Conservation (phyloP, 2,329 filamentous ascomycete species). For the Ophiosphaerella narmari region DNA sequence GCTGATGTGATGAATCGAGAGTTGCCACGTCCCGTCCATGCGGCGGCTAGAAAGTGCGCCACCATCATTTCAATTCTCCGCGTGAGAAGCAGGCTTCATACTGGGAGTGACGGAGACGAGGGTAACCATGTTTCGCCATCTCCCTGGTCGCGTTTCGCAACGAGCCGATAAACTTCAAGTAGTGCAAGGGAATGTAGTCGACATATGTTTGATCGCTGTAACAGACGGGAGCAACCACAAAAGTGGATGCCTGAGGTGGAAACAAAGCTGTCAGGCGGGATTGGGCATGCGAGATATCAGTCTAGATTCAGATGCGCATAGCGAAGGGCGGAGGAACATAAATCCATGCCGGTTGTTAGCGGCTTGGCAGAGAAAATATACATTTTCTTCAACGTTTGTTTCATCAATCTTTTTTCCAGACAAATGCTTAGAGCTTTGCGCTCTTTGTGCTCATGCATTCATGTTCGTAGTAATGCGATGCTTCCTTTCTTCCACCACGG, state of each 20-base stretch:
- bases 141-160: conserved; percentile 25
- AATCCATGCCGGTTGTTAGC: conserved; percentile 3
- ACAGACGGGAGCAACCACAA: not conserved
- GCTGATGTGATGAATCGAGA: no score
- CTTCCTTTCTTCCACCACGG: no score
- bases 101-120: conserved; percentile 3
- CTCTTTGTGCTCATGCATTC: no score
- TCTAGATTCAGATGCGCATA: no score
- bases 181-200: conserved; percentile 3
- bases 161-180: conserved; percentile 1
- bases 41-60: no score
- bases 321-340: not conserved
- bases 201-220: conserved; percentile 13
- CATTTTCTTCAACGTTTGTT: conserved; percentile 6
- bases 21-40: no score
- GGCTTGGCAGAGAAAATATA: not conserved
- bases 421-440: no score
- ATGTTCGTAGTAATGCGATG: no score
- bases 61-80: no score
- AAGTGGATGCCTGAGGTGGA: conserved; percentile 8
- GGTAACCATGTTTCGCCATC: conserved; percentile 28
- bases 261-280: not conserved
- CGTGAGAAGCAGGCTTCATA: not conserved
- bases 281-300: no score
- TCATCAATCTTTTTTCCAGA: not conserved